Evolutionary conservation across 2,329 filamentous ascomycete species (phyloP), one percentile per base, ranked within the genome.

Genomic region (Calonectria honghensis): DNA sequence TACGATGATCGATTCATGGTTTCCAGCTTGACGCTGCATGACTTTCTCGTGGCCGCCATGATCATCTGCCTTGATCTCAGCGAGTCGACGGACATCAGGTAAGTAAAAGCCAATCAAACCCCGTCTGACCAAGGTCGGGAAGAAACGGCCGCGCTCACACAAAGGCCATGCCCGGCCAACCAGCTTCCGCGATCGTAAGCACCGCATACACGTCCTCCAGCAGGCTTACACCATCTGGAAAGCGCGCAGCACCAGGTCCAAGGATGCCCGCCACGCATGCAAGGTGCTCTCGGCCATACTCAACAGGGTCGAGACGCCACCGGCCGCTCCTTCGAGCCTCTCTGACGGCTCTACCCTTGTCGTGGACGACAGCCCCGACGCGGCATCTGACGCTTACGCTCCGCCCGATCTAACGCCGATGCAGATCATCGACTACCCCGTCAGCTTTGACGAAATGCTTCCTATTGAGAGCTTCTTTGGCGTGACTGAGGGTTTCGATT

Each of bases 1-100:
- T 85, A 87, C 70, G 85, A 88, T 50, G 88, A 91, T 65, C 85
- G 87, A 52, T 90, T 89, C 82, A 89, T 92, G 84, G 80, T 91
- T 10, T 87, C 87, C 4, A 88, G 87, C 4, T 80, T 92, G 57
- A 89, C 88, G 6, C 83, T 89, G 29, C 89, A 91, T 41, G 89
- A 92, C 76, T 92, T 91, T 74, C 82, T 92, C 32, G 86, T 92
- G 24, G 91, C 91, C 0, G 88, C 90, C 16, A 92, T 92, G 89
- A 88, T 92, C 51, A 78, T 92, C 7, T 92, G 89, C 72, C 81
- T 92, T 4, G 88, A 90, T 75, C 81, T 89, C 16, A 84, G 83
- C 31, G 86, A 88, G 75, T 85, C 84, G 24, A 76, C 78, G 35
- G 82, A 85, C 27, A 84, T 82, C 75, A 84, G 79, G 87, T 87